Evolutionary conservation across 192 early-diverging fungal species (phyloP), one percentile per base, ranked within the genome.

Genomic region (Pilaira anomala): DNA sequence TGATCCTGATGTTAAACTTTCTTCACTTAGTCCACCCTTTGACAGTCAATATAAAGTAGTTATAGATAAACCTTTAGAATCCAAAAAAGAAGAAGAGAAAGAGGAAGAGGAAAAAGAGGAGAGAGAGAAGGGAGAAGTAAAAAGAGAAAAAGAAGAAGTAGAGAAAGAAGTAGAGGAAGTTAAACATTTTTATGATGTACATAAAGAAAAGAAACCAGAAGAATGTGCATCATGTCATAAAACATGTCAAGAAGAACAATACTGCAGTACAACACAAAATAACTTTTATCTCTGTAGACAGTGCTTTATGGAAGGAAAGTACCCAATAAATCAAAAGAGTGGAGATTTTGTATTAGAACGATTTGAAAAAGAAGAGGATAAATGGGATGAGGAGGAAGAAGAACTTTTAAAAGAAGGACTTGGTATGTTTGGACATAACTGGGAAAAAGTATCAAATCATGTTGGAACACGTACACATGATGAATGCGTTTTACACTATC

Each of bases 351-450:
- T 59, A n/a, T 14, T 25, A 14, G 48, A 66, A 39, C 77, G 71
- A 46, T 76, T 82, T 48, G 51, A 62, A 28, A 77, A 75, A 39
- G 76, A 82, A 33, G 25, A 44, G 7, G 79, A 79, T 30, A 45
- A 6, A 36, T 99, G 97, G 97, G 87, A 79, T 11, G 92, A 96
- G 36, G 89, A 97, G 76, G 97, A 99, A 67, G 88, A 85, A 16
- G 71, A 91, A 28, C 76, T 92, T 41, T 76, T 98, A 36, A 75
- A 97, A 30, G 97, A 98, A 81, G 97, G 88, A 1, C 65, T 98
- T 41, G 96, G 95, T 65, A 81, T 95, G 82, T 94, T 81, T 78
- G 87, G 93, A 25, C 90, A 95, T 53, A 92, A 98, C 72, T 99
- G 97, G 97, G 86, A 86, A 64, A 84, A 84, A 26, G 85, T 99